These are phyloP conservation scores for Candida golubevii DNA, from an alignment of 805 yeast species.

Conservation along the genomic window DNA sequence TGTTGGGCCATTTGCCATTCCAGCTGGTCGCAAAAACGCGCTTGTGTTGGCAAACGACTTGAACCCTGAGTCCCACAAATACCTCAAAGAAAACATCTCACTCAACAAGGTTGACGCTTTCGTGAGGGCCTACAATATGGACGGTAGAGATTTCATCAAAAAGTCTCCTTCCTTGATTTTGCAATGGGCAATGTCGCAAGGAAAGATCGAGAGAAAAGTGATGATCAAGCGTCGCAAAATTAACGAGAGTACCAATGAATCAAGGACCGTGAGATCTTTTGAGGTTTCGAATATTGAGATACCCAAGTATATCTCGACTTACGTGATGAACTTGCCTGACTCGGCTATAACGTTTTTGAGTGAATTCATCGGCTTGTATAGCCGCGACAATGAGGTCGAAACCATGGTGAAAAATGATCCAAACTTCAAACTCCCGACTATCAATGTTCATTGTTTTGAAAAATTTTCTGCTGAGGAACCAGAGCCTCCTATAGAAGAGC, in stretches of 20 bases:
- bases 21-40: slow-evolving; percentile 82
- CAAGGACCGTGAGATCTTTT: slow-evolving; percentile 14
- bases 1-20: slow-evolving; percentile 96
- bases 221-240: slow-evolving; percentile 34
- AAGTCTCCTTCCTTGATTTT: slow-evolving; percentile 50
- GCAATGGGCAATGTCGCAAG: slow-evolving; percentile 40
- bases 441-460: slow-evolving; percentile 91
- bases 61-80: slow-evolving; percentile 80
- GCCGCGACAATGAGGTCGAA: slow-evolving; percentile 34
- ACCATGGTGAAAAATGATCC: slow-evolving; percentile 33
- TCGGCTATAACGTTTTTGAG: slow-evolving; percentile 80
- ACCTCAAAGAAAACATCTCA: slow-evolving; percentile 59
- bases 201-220: slow-evolving; percentile 32
- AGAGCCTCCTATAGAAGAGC: slow-evolving; percentile 64
- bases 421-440: slow-evolving; percentile 59
- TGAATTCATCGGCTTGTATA: slow-evolving; percentile 71
- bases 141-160: slow-evolving; percentile 78
- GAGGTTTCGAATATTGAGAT: slow-evolving; percentile 28
- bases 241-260: slow-evolving; percentile 30
- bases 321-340: slow-evolving; percentile 95
- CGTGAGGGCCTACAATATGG: slow-evolving; percentile 64
- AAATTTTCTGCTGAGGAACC: slow-evolving; percentile 75
- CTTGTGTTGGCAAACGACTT: slow-evolving; percentile 88
- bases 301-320: slow-evolving; percentile 62
- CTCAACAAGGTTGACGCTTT: slow-evolving; percentile 58